Evolutionary conservation across 768 basidiomycete species (phyloP), one percentile per base, ranked within the genome.

Genomic region (Hericium rajendrae): DNA sequence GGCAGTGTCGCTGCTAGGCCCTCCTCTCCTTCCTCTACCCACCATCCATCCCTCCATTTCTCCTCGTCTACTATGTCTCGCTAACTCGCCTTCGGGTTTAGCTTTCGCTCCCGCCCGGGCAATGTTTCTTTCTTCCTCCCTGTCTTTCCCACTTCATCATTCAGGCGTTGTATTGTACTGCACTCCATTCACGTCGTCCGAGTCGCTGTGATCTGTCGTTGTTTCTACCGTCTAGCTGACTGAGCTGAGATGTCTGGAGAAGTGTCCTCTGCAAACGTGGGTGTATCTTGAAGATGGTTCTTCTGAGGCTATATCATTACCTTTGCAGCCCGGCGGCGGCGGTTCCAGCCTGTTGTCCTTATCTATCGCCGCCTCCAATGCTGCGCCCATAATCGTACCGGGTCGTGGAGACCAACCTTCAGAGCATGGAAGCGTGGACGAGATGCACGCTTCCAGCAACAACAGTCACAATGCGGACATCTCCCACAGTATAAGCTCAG

Each of bases 281-380:
- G 61, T 55, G 48, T 12, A 43, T 51, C 46, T 54, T 40, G 13
- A 48, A 38, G 16, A 32, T 13, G 32, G 20, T 15, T 41, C 13
- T 11, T 6, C 10, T 26, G 22, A 24, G 16, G 15, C 20, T 16
- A 3, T 41, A 56, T 6, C 58, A 12, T 26, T n/a, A 28, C 15
- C n/a, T 22, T 20, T 32, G 13, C 46, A 63, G 62, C 26, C 40
- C 40, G 18, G 32, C 9, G 57, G 52, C 56, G 59, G 56, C 32
- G 51, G 55, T 22, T 55, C 59, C n/a, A 86, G 85, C 64, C 73
- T 89, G 20, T 78, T 89, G 43, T 88, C 86, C 6, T 71, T 90
- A 55, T 87, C 87, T 59, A 72, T 83, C 40, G 84, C 78, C 8
- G 84, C 84, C 9, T 75, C 77, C 38, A 76, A 64, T 54, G 80